Conservation (phyloP, 2,329 filamentous ascomycete species). For the Erysiphe pisi region DNA sequence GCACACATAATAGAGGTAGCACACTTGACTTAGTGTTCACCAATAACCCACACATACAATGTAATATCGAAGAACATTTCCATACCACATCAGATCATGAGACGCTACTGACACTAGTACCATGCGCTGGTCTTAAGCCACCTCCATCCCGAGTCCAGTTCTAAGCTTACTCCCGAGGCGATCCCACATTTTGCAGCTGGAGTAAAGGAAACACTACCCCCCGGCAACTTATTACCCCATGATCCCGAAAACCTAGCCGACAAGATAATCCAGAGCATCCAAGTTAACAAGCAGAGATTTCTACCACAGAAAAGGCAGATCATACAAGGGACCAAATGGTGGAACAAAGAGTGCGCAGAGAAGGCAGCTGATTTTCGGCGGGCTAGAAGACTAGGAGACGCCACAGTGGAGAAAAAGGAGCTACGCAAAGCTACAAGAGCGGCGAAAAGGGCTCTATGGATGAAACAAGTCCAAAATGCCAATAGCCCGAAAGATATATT, state of each 20-base stretch:
- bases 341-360: background rate
- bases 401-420: background rate
- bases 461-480: background rate
- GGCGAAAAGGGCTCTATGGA: background rate
- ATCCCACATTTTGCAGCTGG: background rate
- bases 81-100: background rate
- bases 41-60: background rate
- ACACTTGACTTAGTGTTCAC: background rate
- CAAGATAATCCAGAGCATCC: background rate
- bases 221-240: background rate
- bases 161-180: background rate
- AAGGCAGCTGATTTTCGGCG: background rate
- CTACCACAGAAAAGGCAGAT: background rate
- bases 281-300: background rate
- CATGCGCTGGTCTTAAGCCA: too few species aligned
- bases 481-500: background rate
- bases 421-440: background rate
- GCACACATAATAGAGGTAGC: background rate
- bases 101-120: background rate
- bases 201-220: background rate
- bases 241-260: background rate
- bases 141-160: background rate
- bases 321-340: background rate
- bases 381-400: background rate
- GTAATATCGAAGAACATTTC: background rate